Conservation (phyloP, 2,329 filamentous ascomycete species). For the Ilyonectria sp. region DNA sequence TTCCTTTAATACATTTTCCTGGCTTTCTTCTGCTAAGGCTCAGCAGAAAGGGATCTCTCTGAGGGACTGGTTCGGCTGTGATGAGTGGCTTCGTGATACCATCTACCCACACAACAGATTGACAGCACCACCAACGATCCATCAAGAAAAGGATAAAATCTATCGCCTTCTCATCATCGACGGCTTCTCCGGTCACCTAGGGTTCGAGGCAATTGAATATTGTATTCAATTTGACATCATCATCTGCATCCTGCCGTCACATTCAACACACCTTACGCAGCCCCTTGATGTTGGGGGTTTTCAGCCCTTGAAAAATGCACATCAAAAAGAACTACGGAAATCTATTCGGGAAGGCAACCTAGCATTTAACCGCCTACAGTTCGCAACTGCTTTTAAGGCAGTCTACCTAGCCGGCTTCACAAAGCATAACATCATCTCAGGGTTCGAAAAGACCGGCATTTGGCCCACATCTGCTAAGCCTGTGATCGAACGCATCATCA, state of each 20-base stretch:
- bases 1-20: neutral
- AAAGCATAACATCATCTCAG: slow-evolving; percentile 3
- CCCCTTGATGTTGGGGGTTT: neutral
- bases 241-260: neutral
- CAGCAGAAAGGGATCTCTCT: neutral
- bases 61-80: slow-evolving; percentile 10
- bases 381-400: neutral
- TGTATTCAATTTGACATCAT: slow-evolving; percentile 7
- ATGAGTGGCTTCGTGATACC: slow-evolving; percentile 1
- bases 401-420: neutral
- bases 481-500: neutral
- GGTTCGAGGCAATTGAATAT: neutral
- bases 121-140: neutral
- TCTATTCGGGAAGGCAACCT: slow-evolving; percentile 5
- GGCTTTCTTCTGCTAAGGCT: neutral
- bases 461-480: neutral
- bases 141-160: neutral
- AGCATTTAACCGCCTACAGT: neutral
- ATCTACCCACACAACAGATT: no score
- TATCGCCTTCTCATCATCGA: neutral
- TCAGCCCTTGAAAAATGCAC: neutral
- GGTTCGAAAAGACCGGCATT: slow-evolving; percentile 5
- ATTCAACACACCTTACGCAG: neutral
- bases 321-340: slow-evolving; percentile 1
- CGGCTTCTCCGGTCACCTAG: neutral